These are phyloP conservation scores for Suillus decipiens DNA, from an alignment of 768 basidiomycete species.

Conservation along the genomic window DNA sequence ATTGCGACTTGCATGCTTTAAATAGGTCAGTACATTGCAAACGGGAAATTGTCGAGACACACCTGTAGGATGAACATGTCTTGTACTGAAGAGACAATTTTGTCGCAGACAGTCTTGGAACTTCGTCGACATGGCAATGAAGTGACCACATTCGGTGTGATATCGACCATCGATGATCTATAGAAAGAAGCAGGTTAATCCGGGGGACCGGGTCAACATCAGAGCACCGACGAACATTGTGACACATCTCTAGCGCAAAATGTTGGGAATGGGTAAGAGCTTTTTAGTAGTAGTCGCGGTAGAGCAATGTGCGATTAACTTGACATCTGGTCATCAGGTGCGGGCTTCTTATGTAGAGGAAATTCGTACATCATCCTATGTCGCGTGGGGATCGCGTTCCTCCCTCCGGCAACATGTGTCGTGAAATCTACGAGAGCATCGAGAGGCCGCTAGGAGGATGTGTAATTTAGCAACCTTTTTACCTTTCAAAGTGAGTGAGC, in stretches of 20 bases:
- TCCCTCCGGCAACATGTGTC: conserved; percentile 29
- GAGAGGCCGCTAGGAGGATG: conserved; percentile 8
- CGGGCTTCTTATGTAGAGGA: conserved; percentile 31
- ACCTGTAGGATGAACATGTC: conserved; percentile 62
- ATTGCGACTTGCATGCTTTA: conserved; percentile 54
- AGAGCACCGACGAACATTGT: conserved; percentile 55
- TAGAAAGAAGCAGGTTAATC: conserved; percentile 8
- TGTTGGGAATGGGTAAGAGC: conserved; percentile 13
- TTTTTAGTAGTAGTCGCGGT: neutral
- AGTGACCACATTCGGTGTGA: conserved; percentile 70
- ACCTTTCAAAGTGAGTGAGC: conserved; percentile 16
- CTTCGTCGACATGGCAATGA: conserved; percentile 69
- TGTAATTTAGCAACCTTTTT: conserved; percentile 13
- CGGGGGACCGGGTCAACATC: conserved; percentile 7
- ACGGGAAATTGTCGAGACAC: conserved; percentile 15
- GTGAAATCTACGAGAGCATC: conserved; percentile 10
- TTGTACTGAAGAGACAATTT: conserved; percentile 71
- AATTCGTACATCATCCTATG: conserved; percentile 30
- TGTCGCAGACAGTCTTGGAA: conserved; percentile 63
- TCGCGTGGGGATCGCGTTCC: conserved; percentile 43
- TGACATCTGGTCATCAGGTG: conserved; percentile 5
- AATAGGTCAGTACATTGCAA: neutral
- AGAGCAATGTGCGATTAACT: neutral
- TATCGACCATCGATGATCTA: conserved; percentile 79
- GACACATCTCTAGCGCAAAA: conserved; percentile 53